Conservation (phyloP, 306 rosid genomes). For the Acacia acuminata region DNA sequence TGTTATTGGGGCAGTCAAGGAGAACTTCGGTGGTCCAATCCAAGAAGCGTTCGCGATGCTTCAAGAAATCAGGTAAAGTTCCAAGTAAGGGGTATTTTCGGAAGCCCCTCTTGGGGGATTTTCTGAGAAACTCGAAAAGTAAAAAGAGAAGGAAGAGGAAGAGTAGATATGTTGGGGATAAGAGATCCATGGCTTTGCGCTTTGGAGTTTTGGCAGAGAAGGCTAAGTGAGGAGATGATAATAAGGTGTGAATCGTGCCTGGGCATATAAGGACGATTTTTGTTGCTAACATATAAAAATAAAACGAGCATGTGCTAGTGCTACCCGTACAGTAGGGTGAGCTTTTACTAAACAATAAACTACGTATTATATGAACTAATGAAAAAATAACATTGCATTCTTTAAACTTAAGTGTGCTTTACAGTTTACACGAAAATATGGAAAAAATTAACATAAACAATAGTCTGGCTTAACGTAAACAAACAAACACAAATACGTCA, state of each 20-base stretch:
- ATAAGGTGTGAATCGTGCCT: background rate
- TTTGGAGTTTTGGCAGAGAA: background rate
- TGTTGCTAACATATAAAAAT: too few relatives aligned
- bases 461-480: too few relatives aligned
- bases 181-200: background rate
- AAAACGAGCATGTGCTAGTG: too few relatives aligned
- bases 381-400: too few relatives aligned
- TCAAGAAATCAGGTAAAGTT: constrained; percentile 49
- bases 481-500: too few relatives aligned
- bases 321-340: too few relatives aligned
- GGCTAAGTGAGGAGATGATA: background rate
- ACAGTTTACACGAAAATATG: too few relatives aligned
- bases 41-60: constrained; percentile 60
- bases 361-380: too few relatives aligned
- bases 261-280: background rate
- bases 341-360: too few relatives aligned
- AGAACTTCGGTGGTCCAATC: constrained; percentile 66
- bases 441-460: too few relatives aligned
- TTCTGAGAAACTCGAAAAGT: background rate
- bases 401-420: too few relatives aligned
- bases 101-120: constrained; percentile 42
- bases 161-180: background rate
- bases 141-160: constrained; percentile 25
- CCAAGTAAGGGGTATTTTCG: constrained; percentile 54
- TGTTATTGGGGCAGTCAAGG: constrained; percentile 40